Base-by-base conservation (phyloP, 2,329 filamentous ascomycete species). In the Magnaporthiopsis incrustans region DNA sequence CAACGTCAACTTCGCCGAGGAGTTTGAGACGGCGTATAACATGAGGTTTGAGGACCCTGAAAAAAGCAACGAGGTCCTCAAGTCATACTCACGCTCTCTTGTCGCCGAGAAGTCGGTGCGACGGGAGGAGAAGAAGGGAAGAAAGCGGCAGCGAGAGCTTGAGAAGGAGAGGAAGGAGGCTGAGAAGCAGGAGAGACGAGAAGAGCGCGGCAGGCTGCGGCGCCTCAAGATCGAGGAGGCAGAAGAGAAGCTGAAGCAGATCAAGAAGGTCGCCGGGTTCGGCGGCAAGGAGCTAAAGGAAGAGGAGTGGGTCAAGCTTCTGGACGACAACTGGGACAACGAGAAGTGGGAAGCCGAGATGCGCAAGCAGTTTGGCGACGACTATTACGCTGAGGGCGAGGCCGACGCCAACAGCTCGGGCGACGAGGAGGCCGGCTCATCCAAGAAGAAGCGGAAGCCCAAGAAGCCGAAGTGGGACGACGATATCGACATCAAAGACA, bases 401-500 rank as follows among this genome's bases (percentile, higher is more conserved):
- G 82, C 78, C 67, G 89, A 83, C 25, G 85, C 89, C 30, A 81
- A 84, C 1, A 89, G 87, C 68, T 90, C 89, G 8, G 77, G 74
- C 3, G 44, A 53, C 22, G 81, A 76, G 10, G 78, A 73, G n/a
- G 81, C 77, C 61, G 83, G 78, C 57, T 77, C 77, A 25, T 57
- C 57, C 10, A 87, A 85, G 73, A 87, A 85, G 73, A 86, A 85
- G 68, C 88, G 83, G 72, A 82, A 82, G 67, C 77, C 84, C 12
- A 92, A 91, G 81, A 96, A 96, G 78, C 92, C 91, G 12, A 90
- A 87, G 67, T 99, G 94, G 89, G 91, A 97, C 70, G 92, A 98
- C 71, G 95, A 99, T 73, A 97, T 99, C 70, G 93, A 98, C 73
- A 98, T 99, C 78, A 92, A 90, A 66, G 94, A 97, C 74, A 82